phyloP scores from a whole-genome alignment of 2,329 filamentous ascomycete species.

The Claviceps spartinae region DNA sequence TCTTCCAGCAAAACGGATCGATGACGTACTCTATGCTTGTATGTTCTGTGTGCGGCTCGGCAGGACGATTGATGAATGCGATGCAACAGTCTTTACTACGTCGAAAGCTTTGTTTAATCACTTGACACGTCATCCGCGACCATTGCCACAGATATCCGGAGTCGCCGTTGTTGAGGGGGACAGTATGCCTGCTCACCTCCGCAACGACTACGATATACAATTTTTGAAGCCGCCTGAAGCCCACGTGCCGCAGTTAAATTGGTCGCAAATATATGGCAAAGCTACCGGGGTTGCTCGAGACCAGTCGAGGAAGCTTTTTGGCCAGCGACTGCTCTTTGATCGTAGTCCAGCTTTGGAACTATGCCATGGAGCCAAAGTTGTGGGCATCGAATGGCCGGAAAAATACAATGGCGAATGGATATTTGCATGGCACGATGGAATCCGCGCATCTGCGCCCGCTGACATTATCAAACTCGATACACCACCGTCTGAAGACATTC shows the following conservation, averaged over 20 bases:
- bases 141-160: constrained; percentile 34
- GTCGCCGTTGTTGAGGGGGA: constrained; percentile 33
- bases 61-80: constrained; percentile 36
- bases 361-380: constrained; percentile 33
- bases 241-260: constrained; percentile 29
- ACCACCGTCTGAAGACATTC: constrained; percentile 32
- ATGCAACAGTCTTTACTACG: constrained; percentile 43
- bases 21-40: constrained; percentile 41
- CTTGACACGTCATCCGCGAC: constrained; percentile 38
- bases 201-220: constrained; percentile 41
- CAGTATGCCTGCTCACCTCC: constrained; percentile 24
- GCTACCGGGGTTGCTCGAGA: constrained; percentile 33
- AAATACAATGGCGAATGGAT: constrained; percentile 42
- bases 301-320: constrained; percentile 32
- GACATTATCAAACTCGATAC: constrained; percentile 35
- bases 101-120: constrained; percentile 39
- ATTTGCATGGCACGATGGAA: constrained; percentile 43
- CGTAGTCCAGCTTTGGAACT: constrained; percentile 32
- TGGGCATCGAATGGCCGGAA: constrained; percentile 36
- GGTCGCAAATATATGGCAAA: constrained; percentile 24
- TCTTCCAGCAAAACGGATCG: constrained; percentile 32
- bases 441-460: constrained; percentile 34
- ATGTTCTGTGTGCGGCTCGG: constrained; percentile 39
- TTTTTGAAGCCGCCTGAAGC: constrained; percentile 26
- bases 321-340: constrained; percentile 31